Conservation (phyloP, 2,329 filamentous ascomycete genomes). For the Akanthomyces lecanii region DNA sequence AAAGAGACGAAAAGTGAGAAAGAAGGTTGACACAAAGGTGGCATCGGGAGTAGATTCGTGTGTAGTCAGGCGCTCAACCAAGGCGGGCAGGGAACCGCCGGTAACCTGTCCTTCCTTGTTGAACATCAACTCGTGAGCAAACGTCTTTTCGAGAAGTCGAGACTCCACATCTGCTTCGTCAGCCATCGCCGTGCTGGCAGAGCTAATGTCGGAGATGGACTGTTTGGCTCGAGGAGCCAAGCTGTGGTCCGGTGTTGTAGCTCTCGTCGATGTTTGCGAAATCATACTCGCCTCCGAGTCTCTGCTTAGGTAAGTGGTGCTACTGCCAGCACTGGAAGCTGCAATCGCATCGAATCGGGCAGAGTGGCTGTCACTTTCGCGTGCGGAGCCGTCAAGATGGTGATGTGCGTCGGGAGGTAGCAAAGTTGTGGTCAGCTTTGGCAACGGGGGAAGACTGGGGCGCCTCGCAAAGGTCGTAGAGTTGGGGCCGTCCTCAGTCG, state of each 20-base stretch:
- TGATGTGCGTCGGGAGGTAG: conserved; percentile 46
- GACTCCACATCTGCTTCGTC: conserved; percentile 76
- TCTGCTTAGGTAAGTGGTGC: conserved; percentile 72
- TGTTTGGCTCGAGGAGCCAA: conserved; percentile 53
- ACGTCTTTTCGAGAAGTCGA: conserved; percentile 86
- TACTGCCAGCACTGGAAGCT: conserved; percentile 72
- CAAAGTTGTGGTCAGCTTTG: conserved; percentile 51
- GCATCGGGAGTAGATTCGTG: conserved; percentile 90
- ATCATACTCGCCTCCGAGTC: conserved; percentile 77
- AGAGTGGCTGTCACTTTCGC: conserved; percentile 47
- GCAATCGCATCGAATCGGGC: conserved; percentile 66
- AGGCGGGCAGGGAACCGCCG: conserved; percentile 80
- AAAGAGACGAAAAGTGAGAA: conserved; percentile 92
- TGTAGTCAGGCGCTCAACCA: conserved; percentile 91
- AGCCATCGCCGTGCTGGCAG: conserved; percentile 58
- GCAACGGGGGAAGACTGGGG: conserved; percentile 51
- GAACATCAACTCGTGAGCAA: conserved; percentile 82
- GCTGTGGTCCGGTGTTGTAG: conserved; percentile 74
- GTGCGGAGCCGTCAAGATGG: conserved; percentile 41
- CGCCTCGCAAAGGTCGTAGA: conserved; percentile 45
- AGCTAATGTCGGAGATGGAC: conserved; percentile 65
- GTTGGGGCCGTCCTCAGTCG: conserved; percentile 40
- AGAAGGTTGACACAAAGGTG: conserved; percentile 90
- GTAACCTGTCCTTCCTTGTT: conserved; percentile 96
- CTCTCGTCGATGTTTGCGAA: conserved; percentile 80